Evolutionary conservation across 176 grass and related monocot species (phyloP), one percentile per base, ranked within the genome.

Genomic region (Eleusine indica): DNA sequence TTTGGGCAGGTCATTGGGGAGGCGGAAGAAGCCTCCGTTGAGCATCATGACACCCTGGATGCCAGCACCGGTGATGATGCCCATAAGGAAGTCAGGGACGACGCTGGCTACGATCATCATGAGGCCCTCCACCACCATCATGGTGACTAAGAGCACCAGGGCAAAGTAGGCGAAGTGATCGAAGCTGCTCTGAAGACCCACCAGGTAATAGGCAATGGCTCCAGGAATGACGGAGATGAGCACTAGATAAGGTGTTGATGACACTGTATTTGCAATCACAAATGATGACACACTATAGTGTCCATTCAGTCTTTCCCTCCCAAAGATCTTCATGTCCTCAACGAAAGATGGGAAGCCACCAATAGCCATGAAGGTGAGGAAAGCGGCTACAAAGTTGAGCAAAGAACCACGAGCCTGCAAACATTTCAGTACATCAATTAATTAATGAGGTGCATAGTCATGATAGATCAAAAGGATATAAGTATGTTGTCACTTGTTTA

Each of bases 21-120:
- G 87, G 42, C 95, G 85, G 68, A 97, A 97, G 85, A 97, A 97
- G 39, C 95, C 95, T 4, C 95, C 95, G 40, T 80, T 84, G 81
- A 97, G 90, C 88, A 97, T 97, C 95, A 97, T 94, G 71, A 94
- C 88, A 17, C 95, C 95, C 81, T 97, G 90, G 67, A 97, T 90
- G 41, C 92, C 95, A 1, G 92, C 95, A 3, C 96, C 96, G 38
- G 90, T 95, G 76, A 98, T 98, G 63, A 98, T 98, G 25, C 96
- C 96, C 96, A 95, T 98, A 71, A 98, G 88, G 79, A 98, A 98
- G 57, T 98, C 92, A 0, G 93, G 96, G 7, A 98, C 96, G 7
- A 80, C 84, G 71, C 91, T 90, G 9, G 93, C 96, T n/a, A 98
- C 90, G 30, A 91, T 93, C 96, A 95, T 98, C 96, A 98, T 95